Conservation (phyloP, 2,329 filamentous ascomycete genomes). For the Colletotrichum tropicale region DNA sequence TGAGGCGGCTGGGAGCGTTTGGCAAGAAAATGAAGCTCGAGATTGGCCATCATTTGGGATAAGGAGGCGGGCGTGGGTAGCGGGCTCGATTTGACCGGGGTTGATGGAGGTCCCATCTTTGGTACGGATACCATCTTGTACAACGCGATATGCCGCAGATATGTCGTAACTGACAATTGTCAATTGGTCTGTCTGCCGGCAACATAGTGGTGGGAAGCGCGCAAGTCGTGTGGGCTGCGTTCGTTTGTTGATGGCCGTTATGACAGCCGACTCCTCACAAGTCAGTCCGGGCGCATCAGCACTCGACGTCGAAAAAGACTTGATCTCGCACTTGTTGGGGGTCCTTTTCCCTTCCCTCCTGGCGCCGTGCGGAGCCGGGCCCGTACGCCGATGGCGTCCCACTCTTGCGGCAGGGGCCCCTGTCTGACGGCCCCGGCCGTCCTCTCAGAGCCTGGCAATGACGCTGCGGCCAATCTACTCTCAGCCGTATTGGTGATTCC, state of each 20-base stretch:
- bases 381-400: not conserved
- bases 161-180: not conserved
- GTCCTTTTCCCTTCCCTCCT: not conserved
- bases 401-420: not conserved
- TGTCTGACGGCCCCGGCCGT: not conserved
- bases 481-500: not conserved
- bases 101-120: not conserved
- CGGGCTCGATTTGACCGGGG: not conserved
- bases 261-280: not conserved
- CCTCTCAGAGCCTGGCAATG: not conserved
- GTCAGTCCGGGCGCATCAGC: not conserved
- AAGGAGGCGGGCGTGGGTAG: not conserved
- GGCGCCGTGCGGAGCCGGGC: not conserved
- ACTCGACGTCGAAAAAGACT: conserved; percentile 10
- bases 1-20: not conserved
- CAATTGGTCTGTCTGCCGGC: not conserved
- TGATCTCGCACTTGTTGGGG: not conserved
- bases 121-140: conserved; percentile 7
- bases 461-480: not conserved
- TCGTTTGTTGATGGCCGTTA: not conserved
- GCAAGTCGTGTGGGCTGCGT: not conserved
- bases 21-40: not conserved
- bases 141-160: not conserved
- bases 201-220: not conserved
- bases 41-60: not conserved